Conservation (phyloP, 129 eudicot genomes). For the Flaveria linearis region DNA sequence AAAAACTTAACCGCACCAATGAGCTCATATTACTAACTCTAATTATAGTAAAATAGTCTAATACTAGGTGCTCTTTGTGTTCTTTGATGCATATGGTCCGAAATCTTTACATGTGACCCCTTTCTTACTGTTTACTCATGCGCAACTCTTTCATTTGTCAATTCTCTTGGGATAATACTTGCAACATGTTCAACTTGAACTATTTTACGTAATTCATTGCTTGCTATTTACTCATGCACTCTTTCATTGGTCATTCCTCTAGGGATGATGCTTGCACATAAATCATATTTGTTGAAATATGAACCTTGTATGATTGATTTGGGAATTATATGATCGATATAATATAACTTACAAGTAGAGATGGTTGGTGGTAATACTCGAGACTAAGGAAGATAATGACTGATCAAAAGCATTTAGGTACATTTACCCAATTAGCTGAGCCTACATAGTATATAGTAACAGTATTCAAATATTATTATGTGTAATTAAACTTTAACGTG, state of each 20-base stretch:
- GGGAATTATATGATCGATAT: background rate
- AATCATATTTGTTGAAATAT: background rate
- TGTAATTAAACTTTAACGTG: background rate
- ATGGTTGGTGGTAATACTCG: background rate
- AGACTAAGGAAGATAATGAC: too few relatives aligned
- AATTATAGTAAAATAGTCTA: too few relatives aligned
- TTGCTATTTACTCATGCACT: constrained; percentile 31
- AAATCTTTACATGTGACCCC: constrained; percentile 25
- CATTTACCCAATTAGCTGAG: background rate
- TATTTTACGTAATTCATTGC: background rate
- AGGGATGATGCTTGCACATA: constrained; percentile 17
- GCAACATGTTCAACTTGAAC: constrained; percentile 1
- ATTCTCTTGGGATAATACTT: constrained; percentile 8
- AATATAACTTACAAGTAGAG: background rate
- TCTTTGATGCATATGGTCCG: constrained; percentile 4
- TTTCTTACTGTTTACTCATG: constrained; percentile 30
- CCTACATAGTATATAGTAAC: background rate
- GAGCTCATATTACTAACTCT: too few relatives aligned
- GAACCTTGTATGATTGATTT: background rate
- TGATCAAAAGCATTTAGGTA: too few relatives aligned
- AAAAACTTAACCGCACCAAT: too few relatives aligned
- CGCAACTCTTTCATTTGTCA: constrained; percentile 13
- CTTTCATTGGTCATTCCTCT: constrained; percentile 12
- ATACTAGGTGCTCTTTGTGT: background rate
- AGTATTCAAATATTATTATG: background rate